phyloP scores from a whole-genome alignment of 352 stramenopile species.

The Phytophthora multivora region DNA sequence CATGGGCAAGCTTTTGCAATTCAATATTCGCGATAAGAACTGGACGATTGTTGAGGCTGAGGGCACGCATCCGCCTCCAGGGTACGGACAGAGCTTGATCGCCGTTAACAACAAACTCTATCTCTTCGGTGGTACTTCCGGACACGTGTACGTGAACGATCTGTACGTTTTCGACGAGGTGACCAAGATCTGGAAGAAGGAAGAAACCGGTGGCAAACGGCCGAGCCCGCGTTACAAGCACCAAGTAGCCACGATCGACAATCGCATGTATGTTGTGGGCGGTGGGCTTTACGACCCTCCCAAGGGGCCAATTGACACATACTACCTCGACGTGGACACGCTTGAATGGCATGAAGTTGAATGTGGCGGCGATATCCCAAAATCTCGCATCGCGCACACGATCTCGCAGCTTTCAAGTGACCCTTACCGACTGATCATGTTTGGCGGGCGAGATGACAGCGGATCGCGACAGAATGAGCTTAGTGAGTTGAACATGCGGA shows the following conservation, averaged over 20 bases:
- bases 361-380: conserved; percentile 62
- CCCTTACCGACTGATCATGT: conserved; percentile 68
- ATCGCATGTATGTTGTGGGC: conserved; percentile 82
- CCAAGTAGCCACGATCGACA: conserved; percentile 68
- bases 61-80: conserved; percentile 66
- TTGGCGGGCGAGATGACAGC: conserved; percentile 77
- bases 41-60: conserved; percentile 81
- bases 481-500: conserved; percentile 66
- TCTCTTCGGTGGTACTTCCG: conserved; percentile 80
- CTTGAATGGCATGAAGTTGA: conserved; percentile 69
- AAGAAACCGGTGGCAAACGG: conserved; percentile 60
- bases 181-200: conserved; percentile 74
- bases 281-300: conserved; percentile 82
- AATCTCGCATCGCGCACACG: conserved; percentile 82
- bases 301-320: conserved; percentile 80
- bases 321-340: conserved; percentile 77
- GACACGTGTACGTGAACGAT: conserved; percentile 86
- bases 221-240: conserved; percentile 87
- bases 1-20: conserved; percentile 87
- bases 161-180: conserved; percentile 83
- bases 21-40: conserved; percentile 76
- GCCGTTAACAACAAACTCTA: conserved; percentile 83
- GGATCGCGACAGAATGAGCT: conserved; percentile 72
- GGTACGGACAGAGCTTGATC: conserved; percentile 80
- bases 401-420: conserved; percentile 61